These are phyloP conservation scores for Miamiensis avidus DNA, from an alignment of 169 alveolate species.

Conservation along the genomic window DNA sequence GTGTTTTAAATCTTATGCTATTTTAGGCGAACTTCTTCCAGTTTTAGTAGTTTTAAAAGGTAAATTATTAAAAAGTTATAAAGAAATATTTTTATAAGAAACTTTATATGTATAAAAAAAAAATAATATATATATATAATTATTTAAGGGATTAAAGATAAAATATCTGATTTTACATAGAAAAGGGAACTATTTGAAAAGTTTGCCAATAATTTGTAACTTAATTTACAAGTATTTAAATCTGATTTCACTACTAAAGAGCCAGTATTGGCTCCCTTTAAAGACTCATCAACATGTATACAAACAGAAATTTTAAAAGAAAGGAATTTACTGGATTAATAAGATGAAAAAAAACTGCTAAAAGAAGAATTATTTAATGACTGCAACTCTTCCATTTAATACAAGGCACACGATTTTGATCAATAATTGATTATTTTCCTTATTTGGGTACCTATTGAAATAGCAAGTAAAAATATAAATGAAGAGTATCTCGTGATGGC, in stretches of 20 bases:
- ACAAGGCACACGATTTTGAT: background rate
- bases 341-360: background rate
- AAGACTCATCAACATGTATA: background rate
- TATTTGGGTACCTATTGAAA: background rate
- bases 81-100: too few relatives aligned
- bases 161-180: background rate
- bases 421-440: too few relatives aligned
- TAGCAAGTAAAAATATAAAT: background rate
- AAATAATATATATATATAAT: too few relatives aligned
- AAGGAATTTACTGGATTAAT: too few relatives aligned
- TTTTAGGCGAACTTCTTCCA: background rate
- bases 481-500: background rate
- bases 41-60: background rate
- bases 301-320: background rate
- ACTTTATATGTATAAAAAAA: too few relatives aligned
- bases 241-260: background rate
- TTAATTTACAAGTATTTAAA: background rate
- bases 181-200: background rate
- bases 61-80: too few relatives aligned
- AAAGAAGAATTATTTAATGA: background rate
- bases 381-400: background rate
- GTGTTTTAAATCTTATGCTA: background rate
- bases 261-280: background rate
- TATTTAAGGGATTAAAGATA: background rate
- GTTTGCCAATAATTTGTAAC: background rate